Percentiles rank a stretch among this genome's conserved stretches.
Evolutionary conservation across 2,329 filamentous ascomycete species (phyloP).

Genomic region (Penicillium capsulatum): DNA sequence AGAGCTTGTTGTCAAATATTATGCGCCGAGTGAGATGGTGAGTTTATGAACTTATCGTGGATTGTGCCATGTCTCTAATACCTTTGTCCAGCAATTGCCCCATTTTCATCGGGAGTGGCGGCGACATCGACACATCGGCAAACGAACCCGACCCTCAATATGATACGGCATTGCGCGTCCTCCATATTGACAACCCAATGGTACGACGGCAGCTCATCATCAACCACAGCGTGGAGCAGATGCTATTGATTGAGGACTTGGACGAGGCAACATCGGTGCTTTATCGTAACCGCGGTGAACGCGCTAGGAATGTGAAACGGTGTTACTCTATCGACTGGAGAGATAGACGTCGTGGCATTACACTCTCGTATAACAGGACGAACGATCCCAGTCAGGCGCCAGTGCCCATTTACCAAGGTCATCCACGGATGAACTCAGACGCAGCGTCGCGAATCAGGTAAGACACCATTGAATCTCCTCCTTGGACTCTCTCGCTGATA

Average conservation of each 20-base stretch:
- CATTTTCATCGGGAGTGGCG: constrained; percentile 61
- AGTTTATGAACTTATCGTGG: constrained; percentile 13
- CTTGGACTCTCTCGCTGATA: not conserved
- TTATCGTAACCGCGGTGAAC: constrained; percentile 55
- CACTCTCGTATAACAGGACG: constrained; percentile 51
- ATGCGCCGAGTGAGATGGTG: constrained; percentile 59
- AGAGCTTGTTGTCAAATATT: constrained; percentile 61
- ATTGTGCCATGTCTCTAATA: constrained; percentile 12
- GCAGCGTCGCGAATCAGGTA: constrained; percentile 61
- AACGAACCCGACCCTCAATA: constrained; percentile 70
- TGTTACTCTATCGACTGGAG: constrained; percentile 63
- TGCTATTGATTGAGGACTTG: constrained; percentile 68
- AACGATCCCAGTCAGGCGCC: constrained; percentile 51
- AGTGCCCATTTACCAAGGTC: constrained; percentile 51
- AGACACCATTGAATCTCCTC: constrained; percentile 3
- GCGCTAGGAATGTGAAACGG: constrained; percentile 66
- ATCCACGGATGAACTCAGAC: constrained; percentile 76
- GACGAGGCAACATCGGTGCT: constrained; percentile 66
- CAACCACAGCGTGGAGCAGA: constrained; percentile 75
- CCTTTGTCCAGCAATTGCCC: constrained; percentile 46
- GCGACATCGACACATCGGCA: constrained; percentile 54
- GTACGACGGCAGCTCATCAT: constrained; percentile 82
- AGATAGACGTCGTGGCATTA: constrained; percentile 59
- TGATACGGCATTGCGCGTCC: constrained; percentile 72
- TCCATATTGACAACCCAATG: constrained; percentile 74